Base-by-base conservation (phyloP, 2,329 filamentous ascomycete genomes). In the Epichloe coenophiala region DNA sequence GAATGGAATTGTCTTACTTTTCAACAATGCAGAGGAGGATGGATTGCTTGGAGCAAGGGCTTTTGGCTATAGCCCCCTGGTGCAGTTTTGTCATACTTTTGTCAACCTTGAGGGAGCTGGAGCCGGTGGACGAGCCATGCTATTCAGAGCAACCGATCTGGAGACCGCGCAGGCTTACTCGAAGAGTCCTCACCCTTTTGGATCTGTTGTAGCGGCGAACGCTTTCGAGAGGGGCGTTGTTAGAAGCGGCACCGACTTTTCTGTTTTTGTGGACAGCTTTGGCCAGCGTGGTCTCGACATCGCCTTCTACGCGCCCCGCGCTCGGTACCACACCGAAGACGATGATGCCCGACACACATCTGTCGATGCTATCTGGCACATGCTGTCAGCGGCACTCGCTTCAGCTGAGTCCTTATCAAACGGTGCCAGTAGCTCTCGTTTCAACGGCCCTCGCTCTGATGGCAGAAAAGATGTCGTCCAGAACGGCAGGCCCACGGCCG, bases 21-120 rank as follows among this genome's bases (percentile, higher is more conserved):
- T 97, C 62, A 98, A 98, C 73, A 96, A 97, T 61, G 91, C 86
- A 37, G 93, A 98, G 63, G 93, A 98, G 64, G 91, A 97, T 60
- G 93, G 83, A 37, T 72, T 97, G 11, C 87, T 94, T 56, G 93
- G 93, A 1, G 89, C 91, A 6, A 79, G 81, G 53, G 89, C 86
- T 5, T 96, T 94, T 61, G 83, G 86, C 31, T 81, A 88, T 57
- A 88, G 90, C 63, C 86, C 89, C 89, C 74, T 95, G 55, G 81
- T 88, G 11, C 80, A 80, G 48, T 86, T 94, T 51, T 78, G 88
- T 9, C 86, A 90, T 61, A 88, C 88, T 0, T 97, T 98, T 62
- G 72, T 97, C 57, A 98, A 98, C 59, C 78, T 98, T 15, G 93
- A 98, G 67, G 93, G 93, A 12, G 91, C 91, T 40, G 93, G 91